Percentiles rank a stretch among this genome's conserved stretches.
Conservation (phyloP, 495 filamentous ascomycete genomes). For the Glarea lozoyensis region DNA sequence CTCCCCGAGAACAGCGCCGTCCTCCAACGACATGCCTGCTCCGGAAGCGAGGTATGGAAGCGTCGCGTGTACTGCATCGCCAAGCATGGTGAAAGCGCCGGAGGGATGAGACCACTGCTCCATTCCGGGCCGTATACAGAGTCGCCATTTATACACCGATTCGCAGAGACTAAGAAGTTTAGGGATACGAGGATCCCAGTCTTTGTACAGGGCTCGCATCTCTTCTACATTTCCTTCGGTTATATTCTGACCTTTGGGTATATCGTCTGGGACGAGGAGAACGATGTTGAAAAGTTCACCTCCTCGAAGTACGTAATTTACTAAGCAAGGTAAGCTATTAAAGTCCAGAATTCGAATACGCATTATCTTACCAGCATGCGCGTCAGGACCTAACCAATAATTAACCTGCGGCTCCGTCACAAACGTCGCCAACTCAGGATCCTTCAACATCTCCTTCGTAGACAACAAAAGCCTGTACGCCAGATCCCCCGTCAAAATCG, state of each 20-base stretch:
- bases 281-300: constrained; percentile 62
- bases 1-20: constrained; percentile 34
- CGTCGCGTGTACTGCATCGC: constrained; percentile 63
- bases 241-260: constrained; percentile 45
- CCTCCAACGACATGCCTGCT: constrained; percentile 31
- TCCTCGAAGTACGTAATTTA: constrained; percentile 53
- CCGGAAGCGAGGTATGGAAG: constrained; percentile 45
- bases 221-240: constrained; percentile 52
- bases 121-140: constrained; percentile 50
- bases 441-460: constrained; percentile 42
- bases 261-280: constrained; percentile 58
- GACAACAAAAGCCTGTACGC: constrained; percentile 55
- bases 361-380: constrained; percentile 24
- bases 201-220: constrained; percentile 52
- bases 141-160: constrained; percentile 57
- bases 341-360: too few relatives aligned
- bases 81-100: constrained; percentile 51
- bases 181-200: constrained; percentile 52
- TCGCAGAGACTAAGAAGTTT: constrained; percentile 40
- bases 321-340: too few relatives aligned
- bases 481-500: constrained; percentile 55
- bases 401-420: constrained; percentile 49
- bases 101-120: constrained; percentile 47
- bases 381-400: constrained; percentile 56
- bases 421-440: constrained; percentile 37